These are phyloP conservation scores for Pyrenochaeta sp. DNA, from an alignment of 2,329 filamentous ascomycete genomes.

Conservation along the genomic window DNA sequence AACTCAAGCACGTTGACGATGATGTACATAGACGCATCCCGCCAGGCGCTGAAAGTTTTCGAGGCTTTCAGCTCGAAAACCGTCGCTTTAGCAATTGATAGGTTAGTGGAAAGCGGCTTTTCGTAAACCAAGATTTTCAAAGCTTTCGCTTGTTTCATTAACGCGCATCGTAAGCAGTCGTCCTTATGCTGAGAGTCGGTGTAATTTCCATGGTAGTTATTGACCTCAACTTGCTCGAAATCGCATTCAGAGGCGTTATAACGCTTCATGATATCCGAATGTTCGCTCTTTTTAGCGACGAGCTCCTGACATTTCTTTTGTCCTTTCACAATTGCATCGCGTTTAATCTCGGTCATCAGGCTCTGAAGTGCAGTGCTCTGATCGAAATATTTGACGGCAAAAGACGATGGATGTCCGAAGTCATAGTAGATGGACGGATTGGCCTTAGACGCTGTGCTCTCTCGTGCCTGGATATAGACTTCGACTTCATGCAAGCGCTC, in stretches of 20 bases:
- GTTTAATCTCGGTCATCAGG: constrained; percentile 51
- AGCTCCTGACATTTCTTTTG: constrained; percentile 35
- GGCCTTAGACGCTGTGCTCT: constrained; percentile 8
- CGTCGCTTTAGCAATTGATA: constrained; percentile 50
- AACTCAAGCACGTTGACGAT: constrained; percentile 51
- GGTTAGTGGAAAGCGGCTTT: constrained; percentile 61
- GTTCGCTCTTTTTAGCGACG: constrained; percentile 8
- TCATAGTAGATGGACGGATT: constrained; percentile 50
- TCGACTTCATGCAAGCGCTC: constrained; percentile 57
- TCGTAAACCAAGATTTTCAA: constrained; percentile 62
- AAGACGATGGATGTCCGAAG: constrained; percentile 49
- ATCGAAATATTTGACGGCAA: constrained; percentile 60
- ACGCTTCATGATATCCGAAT: constrained; percentile 22
- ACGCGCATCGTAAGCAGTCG: constrained; percentile 43
- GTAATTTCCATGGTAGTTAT: constrained; percentile 16
- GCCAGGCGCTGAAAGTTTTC: constrained; percentile 55
- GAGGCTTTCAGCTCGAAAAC: constrained; percentile 64
- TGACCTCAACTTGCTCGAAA: neutral
- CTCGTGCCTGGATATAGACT: constrained; percentile 54
- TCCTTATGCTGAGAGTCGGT: constrained; percentile 11
- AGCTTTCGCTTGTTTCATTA: constrained; percentile 37
- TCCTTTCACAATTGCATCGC: constrained; percentile 39
- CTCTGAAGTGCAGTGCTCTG: constrained; percentile 53
- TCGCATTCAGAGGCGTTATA: constrained; percentile 23
- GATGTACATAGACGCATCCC: constrained; percentile 58